phyloP scores from a whole-genome alignment of 1,284 basidiomycete species.

The Lentinus polychrous region DNA sequence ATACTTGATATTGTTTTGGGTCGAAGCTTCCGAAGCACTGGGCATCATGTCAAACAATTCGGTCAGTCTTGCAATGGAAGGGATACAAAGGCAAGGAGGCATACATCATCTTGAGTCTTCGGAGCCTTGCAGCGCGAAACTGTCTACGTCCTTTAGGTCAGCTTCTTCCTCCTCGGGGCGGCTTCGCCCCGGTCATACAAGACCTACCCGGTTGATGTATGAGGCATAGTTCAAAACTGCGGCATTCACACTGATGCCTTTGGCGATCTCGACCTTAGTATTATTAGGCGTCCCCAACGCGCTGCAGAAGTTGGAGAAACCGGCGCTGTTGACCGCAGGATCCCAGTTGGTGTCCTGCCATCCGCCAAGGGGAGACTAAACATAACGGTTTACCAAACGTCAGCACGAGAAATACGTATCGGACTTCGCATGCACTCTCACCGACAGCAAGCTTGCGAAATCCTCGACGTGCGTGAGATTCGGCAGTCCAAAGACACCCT shows the following conservation, averaged over 20 bases:
- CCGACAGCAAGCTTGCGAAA: conserved; percentile 62
- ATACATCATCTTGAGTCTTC: conserved; percentile 50
- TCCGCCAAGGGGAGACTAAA: conserved; percentile 31
- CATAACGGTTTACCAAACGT: neutral
- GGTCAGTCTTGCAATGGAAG: neutral
- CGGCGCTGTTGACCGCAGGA: conserved; percentile 47
- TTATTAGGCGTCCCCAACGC: conserved; percentile 38
- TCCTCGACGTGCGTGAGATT: conserved; percentile 65
- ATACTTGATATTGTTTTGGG: conserved; percentile 55
- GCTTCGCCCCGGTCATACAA: neutral
- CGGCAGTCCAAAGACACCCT: conserved; percentile 64
- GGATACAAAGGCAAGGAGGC: conserved; percentile 11
- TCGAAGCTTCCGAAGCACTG: conserved; percentile 83
- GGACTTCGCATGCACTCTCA: conserved; percentile 21
- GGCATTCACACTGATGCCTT: conserved; percentile 33
- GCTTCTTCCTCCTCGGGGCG: neutral
- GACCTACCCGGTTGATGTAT: conserved; percentile 59
- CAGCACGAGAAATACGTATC: neutral
- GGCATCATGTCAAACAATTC: neutral
- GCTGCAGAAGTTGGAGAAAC: conserved; percentile 66
- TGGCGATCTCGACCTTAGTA: conserved; percentile 8
- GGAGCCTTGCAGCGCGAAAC: conserved; percentile 51
- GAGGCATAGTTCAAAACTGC: conserved; percentile 67
- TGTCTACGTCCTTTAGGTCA: conserved; percentile 32
- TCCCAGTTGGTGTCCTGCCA: conserved; percentile 73